Evolutionary conservation across 257 asterid genomes (phyloP).

Genomic region (Lycium ferocissimum): DNA sequence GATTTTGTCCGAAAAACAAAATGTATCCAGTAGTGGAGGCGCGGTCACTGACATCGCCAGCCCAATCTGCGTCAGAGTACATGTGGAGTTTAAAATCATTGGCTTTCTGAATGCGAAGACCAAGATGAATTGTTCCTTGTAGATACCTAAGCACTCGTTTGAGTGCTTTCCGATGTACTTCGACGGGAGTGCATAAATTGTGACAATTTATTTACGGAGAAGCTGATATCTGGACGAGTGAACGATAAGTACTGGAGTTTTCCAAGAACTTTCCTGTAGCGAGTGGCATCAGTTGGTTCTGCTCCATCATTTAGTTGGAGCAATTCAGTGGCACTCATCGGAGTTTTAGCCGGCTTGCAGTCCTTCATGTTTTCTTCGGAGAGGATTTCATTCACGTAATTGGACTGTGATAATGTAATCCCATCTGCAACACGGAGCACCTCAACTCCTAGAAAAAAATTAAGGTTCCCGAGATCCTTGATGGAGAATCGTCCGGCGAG

Average conservation of each 20-base stretch:
- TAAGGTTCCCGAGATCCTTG: too few relatives aligned
- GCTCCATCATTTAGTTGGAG: too few relatives aligned
- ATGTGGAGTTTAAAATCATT: not conserved
- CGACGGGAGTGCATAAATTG: too few relatives aligned
- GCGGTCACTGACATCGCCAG: not conserved
- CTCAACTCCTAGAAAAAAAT: not conserved
- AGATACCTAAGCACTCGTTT: too few relatives aligned
- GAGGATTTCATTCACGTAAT: not conserved
- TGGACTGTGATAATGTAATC: not conserved
- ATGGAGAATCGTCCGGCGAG: too few relatives aligned
- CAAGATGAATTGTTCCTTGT: not conserved
- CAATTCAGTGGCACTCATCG: not conserved
- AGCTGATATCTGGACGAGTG: too few relatives aligned
- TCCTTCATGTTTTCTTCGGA: not conserved
- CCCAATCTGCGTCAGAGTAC: not conserved
- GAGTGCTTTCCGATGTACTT: too few relatives aligned
- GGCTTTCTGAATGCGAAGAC: not conserved
- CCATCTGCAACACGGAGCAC: not conserved
- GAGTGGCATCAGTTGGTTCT: too few relatives aligned
- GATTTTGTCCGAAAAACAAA: not conserved
- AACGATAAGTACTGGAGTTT: too few relatives aligned
- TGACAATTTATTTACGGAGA: too few relatives aligned
- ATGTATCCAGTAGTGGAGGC: not conserved
- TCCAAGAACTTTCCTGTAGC: too few relatives aligned
- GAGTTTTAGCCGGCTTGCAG: not conserved